Evolutionary conservation across 78 protist species (phyloP).

Genomic region (Dictyostelium purpureum): DNA sequence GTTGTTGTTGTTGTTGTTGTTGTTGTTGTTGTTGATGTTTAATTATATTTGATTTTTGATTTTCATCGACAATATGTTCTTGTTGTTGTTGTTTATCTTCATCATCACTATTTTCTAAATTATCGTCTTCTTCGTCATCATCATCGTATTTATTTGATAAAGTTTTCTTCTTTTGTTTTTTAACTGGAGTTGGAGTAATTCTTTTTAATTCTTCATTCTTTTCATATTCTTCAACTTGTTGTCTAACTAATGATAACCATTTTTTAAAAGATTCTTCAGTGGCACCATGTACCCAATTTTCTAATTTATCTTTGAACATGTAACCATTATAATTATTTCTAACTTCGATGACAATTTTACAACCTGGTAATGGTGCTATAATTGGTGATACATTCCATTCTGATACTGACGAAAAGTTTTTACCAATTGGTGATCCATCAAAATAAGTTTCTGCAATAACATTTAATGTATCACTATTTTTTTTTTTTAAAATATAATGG

Average conservation of each 20-base stretch:
- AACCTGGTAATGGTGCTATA: conserved; percentile 27
- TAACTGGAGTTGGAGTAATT: conserved; percentile 63
- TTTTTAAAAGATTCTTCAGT: conserved; percentile 65
- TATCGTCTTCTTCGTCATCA: not conserved
- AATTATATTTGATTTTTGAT: conserved; percentile 11
- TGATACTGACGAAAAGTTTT: conserved; percentile 45
- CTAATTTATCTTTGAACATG: conserved; percentile 48
- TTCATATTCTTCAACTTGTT: conserved; percentile 74
- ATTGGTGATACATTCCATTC: conserved; percentile 70
- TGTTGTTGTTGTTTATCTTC: not conserved
- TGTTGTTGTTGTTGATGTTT: not conserved
- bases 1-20: not conserved
- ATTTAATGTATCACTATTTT: not conserved
- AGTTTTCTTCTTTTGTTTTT: not conserved
- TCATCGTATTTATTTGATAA: not conserved
- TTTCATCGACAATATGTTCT: conserved; percentile 14
- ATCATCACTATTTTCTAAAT: too few relatives aligned
- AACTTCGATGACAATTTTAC: conserved; percentile 53
- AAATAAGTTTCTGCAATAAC: conserved; percentile 62
- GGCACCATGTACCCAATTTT: conserved; percentile 68
- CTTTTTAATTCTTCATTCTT: conserved; percentile 47
- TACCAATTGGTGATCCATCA: conserved; percentile 57
- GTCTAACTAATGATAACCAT: conserved; percentile 47
- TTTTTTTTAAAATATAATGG: not conserved
- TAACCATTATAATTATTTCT: conserved; percentile 51